phyloP scores from a whole-genome alignment of 1,284 basidiomycete species.

The Anthracocystis walkeri region DNA sequence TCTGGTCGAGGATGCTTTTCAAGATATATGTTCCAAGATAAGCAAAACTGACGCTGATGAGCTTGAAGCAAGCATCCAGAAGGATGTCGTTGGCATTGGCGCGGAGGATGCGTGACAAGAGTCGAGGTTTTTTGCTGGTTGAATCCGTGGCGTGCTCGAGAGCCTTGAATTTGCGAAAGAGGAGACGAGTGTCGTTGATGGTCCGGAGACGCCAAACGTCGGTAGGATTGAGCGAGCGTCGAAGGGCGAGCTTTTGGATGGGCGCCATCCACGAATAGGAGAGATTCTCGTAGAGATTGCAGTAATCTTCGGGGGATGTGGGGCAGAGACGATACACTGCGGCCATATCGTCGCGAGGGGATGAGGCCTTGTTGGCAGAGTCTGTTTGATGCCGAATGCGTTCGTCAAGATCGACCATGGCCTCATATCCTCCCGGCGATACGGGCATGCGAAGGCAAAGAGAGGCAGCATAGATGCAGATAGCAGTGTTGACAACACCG shows the following conservation, averaged over 20 bases:
- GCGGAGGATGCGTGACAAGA: conserved; percentile 40
- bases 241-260: conserved; percentile 50
- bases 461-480: conserved; percentile 23
- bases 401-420: conserved; percentile 43
- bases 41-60: conserved; percentile 54
- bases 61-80: conserved; percentile 55
- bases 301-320: conserved; percentile 61
- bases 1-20: conserved; percentile 50
- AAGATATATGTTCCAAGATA: conserved; percentile 58
- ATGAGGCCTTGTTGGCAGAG: not conserved
- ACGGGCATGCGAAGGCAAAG: conserved; percentile 51
- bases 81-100: conserved; percentile 59
- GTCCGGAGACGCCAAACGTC: conserved; percentile 57
- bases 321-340: conserved; percentile 52
- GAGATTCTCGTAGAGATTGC: conserved; percentile 44
- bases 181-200: conserved; percentile 56
- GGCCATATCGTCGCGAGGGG: conserved; percentile 20
- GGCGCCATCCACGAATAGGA: conserved; percentile 61
- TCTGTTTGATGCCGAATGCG: conserved; percentile 26
- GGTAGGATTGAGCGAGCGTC: conserved; percentile 46
- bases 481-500: conserved; percentile 19
- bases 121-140: conserved; percentile 9
- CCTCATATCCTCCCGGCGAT: conserved; percentile 50
- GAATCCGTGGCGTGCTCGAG: conserved; percentile 6
- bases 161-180: conserved; percentile 43